These are phyloP conservation scores for Marasmius sp. DNA, from an alignment of 1,284 basidiomycete species.

Conservation along the genomic window DNA sequence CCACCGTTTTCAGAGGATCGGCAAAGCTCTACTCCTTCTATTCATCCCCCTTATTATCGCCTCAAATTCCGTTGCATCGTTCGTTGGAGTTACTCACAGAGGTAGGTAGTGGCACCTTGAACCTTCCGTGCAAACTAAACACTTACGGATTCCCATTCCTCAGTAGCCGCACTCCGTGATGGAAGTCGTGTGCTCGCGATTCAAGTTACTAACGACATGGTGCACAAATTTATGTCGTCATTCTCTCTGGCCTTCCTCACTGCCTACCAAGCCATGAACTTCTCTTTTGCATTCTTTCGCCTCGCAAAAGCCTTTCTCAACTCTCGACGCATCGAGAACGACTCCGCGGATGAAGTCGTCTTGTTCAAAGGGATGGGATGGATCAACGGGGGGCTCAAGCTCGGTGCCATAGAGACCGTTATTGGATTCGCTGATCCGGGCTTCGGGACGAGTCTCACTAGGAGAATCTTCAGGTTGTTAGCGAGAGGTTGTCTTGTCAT, in stretches of 20 bases:
- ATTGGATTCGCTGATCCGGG: conserved; percentile 58
- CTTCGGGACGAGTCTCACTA: conserved; percentile 51
- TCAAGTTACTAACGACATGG: conserved; percentile 42
- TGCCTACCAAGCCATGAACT: conserved; percentile 55
- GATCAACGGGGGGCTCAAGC: conserved; percentile 56
- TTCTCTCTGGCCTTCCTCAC: conserved; percentile 59
- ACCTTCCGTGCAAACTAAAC: background rate
- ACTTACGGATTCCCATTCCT: background rate
- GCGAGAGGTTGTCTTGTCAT: conserved; percentile 54
- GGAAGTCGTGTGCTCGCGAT: conserved; percentile 31
- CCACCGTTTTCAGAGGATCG: conserved; percentile 40
- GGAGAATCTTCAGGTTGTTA: conserved; percentile 58
- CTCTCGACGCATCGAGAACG: conserved; percentile 50
- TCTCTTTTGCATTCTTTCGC: conserved; percentile 57
- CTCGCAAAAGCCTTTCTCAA: conserved; percentile 48
- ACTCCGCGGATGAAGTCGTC: conserved; percentile 46
- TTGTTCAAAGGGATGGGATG: conserved; percentile 61
- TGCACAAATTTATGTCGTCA: conserved; percentile 51
- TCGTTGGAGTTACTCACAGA: conserved; percentile 57
- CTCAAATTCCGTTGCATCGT: conserved; percentile 62
- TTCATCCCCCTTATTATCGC: conserved; percentile 56
- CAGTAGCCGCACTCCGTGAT: conserved; percentile 19
- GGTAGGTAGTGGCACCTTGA: conserved; percentile 31
- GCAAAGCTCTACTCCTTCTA: conserved; percentile 45
- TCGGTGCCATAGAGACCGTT: conserved; percentile 63